Percentiles rank a stretch among this genome's conserved stretches.
phyloP scores from a whole-genome alignment of 129 eudicot species.

The Artemisia argyi region DNA sequence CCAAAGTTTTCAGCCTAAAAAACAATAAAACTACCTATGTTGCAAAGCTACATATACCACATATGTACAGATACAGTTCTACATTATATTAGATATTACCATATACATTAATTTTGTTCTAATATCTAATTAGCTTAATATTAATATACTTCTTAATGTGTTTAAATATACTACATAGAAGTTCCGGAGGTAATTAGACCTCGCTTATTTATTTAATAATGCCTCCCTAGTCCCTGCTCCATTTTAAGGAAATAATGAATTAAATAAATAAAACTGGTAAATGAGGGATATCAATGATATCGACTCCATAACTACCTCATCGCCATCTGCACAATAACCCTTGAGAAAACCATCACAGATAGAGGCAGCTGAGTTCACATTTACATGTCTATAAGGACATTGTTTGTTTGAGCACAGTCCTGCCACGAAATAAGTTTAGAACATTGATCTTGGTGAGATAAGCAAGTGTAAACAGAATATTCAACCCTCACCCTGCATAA shows the following conservation, averaged over 20 bases:
- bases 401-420: slow-evolving; percentile 78
- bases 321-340: slow-evolving; percentile 95
- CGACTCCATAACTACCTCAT: slow-evolving; percentile 78
- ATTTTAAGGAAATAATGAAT: slow-evolving; percentile 1
- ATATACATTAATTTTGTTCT: too few species aligned
- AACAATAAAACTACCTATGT: background rate
- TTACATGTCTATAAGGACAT: slow-evolving; percentile 95
- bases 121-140: too few species aligned
- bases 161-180: too few species aligned
- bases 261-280: slow-evolving; percentile 11
- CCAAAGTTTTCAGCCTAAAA: background rate
- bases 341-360: slow-evolving; percentile 87
- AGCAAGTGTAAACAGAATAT: background rate
- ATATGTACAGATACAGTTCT: too few species aligned
- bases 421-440: slow-evolving; percentile 40
- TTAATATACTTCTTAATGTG: too few species aligned
- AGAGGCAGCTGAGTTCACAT: slow-evolving; percentile 70
- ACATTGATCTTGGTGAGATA: background rate
- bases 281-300: slow-evolving; percentile 19
- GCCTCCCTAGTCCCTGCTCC: slow-evolving; percentile 7
- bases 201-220: too few species aligned
- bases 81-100: too few species aligned
- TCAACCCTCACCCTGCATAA: slow-evolving; percentile 68
- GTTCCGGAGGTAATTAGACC: too few species aligned
- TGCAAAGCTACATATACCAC: too few species aligned